Evolutionary conservation across 805 yeast species (phyloP).

Genomic region (Monosporozyma unispora): DNA sequence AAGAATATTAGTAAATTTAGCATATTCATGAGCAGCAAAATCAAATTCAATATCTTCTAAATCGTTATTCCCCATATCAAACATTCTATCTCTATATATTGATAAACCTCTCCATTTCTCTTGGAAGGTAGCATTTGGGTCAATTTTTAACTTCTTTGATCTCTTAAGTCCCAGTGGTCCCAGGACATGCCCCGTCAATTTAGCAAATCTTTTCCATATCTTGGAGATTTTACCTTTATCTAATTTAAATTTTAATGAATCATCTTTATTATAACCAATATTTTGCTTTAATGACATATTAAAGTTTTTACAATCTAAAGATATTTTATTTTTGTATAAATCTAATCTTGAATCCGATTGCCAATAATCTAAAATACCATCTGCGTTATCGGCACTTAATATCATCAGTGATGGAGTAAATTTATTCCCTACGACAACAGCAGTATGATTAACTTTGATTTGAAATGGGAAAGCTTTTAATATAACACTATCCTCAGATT

Average conservation of each 20-base stretch:
- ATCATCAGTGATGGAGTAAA: conserved; percentile 67
- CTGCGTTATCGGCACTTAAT: conserved; percentile 45
- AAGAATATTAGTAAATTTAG: conserved; percentile 61
- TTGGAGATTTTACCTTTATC: conserved; percentile 15
- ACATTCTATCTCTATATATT: conserved; percentile 45
- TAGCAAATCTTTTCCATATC: conserved; percentile 18
- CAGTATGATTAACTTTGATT: conserved; percentile 51
- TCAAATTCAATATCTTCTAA: conserved; percentile 28
- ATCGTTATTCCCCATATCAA: conserved; percentile 26
- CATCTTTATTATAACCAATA: conserved; percentile 44
- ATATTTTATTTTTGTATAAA: conserved; percentile 39
- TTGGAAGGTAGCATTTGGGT: conserved; percentile 12
- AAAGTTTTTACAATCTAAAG: conserved; percentile 42
- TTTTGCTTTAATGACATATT: conserved; percentile 61
- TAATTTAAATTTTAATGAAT: conserved; percentile 15
- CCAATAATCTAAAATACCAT: conserved; percentile 50
- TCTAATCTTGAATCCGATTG: conserved; percentile 47
- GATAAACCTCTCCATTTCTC: conserved; percentile 69
- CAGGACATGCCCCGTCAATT: conserved; percentile 7
- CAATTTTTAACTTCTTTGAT: conserved; percentile 3
- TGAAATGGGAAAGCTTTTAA: conserved; percentile 52
- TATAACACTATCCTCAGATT: conserved; percentile 7
- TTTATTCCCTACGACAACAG: conserved; percentile 71
- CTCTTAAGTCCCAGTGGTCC: conserved; percentile 5
- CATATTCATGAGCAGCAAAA: conserved; percentile 57